Percentiles rank a stretch among this genome's conserved stretches.
These are phyloP conservation scores for Medicago ruthenica DNA, from an alignment of 306 rosid genomes.

Conservation along the genomic window DNA sequence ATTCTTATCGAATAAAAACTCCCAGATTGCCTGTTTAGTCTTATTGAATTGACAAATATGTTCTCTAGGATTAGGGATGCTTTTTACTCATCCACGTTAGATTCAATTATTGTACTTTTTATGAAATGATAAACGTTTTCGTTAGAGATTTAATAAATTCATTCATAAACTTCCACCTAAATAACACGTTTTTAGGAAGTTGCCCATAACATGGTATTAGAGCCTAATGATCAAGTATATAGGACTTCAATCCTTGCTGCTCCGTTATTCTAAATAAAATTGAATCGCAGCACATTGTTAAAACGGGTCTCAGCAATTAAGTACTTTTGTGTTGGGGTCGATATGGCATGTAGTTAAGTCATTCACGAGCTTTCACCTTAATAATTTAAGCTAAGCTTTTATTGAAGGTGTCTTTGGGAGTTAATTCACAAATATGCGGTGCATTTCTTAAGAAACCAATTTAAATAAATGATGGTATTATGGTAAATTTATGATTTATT, in stretches of 20 bases:
- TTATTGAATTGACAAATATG: neutral
- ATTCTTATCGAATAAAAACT: constrained; percentile 20
- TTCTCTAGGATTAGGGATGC: too few species aligned
- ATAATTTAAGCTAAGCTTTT: constrained; percentile 18
- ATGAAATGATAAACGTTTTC: constrained; percentile 14
- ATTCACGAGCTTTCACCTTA: constrained; percentile 13
- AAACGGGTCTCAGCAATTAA: neutral
- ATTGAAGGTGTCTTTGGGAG: constrained; percentile 2
- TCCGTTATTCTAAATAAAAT: neutral
- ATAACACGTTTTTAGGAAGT: constrained; percentile 7
- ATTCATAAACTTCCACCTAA: neutral
- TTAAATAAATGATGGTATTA: constrained; percentile 14
- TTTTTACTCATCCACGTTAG: too few species aligned
- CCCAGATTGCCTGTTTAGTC: neutral
- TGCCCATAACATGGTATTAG: too few species aligned
- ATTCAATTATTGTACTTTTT: neutral
- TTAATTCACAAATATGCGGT: neutral
- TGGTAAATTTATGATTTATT: constrained; percentile 21
- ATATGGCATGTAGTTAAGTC: neutral
- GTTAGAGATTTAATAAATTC: neutral
- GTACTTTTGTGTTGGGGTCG: neutral
- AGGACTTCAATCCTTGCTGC: too few species aligned
- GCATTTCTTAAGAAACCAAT: constrained; percentile 19
- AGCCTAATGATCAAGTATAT: too few species aligned
- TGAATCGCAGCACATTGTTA: constrained; percentile 1